A percentile compares a stretch with the other conserved stretches of the same genome.
Evolutionary conservation across 208 protist species (phyloP).

Genomic region (Crithidia sp.): DNA sequence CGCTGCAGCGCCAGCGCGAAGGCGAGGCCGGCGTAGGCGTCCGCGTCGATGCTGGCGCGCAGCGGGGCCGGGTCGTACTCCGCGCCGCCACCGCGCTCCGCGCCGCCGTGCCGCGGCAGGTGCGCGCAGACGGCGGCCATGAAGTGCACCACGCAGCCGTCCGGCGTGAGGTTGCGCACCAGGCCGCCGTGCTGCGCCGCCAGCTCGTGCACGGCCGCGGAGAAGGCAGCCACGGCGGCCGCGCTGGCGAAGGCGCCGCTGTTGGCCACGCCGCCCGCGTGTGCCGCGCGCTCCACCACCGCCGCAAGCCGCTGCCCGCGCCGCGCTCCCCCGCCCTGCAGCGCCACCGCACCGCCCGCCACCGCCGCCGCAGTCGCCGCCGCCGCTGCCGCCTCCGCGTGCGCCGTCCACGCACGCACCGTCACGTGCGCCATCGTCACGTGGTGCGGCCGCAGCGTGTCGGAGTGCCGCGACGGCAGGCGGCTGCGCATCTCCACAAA

Average conservation of each 20-base stretch:
- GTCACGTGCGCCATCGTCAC: not conserved
- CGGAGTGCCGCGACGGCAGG: not conserved
- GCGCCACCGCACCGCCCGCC: too few species aligned
- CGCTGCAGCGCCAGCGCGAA: conserved; percentile 30
- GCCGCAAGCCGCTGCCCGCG: not conserved
- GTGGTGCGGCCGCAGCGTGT: not conserved
- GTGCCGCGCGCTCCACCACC: too few species aligned
- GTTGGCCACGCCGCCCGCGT: not conserved
- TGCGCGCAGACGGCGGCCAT: conserved; percentile 1
- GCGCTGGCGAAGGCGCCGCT: conserved; percentile 18
- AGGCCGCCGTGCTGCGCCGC: not conserved
- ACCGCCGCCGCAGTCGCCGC: too few species aligned
- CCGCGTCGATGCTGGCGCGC: not conserved
- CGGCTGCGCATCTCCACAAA: too few species aligned
- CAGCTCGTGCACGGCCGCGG: not conserved
- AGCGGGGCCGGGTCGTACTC: not conserved
- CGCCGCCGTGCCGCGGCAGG: not conserved
- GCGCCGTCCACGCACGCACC: not conserved
- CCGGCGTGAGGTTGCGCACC: not conserved
- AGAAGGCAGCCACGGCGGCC: not conserved
- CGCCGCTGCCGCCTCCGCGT: too few species aligned
- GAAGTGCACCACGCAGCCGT: conserved; percentile 11
- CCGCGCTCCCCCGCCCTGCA: too few species aligned
- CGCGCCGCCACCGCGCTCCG: not conserved
- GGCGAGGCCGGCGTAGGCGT: conserved; percentile 11